Evolutionary conservation across 345 rosid genomes (phyloP).

Genomic region (Dovyalis caffra): DNA sequence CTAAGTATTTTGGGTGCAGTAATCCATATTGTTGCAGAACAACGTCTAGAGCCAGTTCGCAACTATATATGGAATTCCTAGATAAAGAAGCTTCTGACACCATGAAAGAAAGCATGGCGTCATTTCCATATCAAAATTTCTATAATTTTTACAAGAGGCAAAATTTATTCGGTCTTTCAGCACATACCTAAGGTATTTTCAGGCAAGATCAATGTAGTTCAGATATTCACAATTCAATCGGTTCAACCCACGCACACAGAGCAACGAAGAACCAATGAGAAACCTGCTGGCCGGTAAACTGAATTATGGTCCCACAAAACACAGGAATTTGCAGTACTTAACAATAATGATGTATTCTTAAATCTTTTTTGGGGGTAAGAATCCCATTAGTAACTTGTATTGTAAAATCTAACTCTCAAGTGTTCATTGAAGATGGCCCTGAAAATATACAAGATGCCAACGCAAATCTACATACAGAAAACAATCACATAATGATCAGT

Average conservation of each 20-base stretch:
- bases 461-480: background rate
- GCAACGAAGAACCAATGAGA: no score
- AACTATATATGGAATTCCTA: background rate
- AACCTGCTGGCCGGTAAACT: no score
- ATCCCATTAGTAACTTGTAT: background rate
- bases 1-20: background rate
- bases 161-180: no score
- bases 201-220: background rate
- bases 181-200: background rate
- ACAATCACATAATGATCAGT: background rate
- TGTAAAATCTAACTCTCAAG: background rate
- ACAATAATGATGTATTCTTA: background rate
- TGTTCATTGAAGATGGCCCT: background rate
- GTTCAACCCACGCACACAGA: background rate
- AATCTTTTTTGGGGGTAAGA: background rate
- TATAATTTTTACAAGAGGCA: background rate
- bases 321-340: background rate
- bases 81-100: background rate
- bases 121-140: background rate
- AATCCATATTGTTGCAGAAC: background rate
- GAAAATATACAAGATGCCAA: background rate
- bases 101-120: background rate
- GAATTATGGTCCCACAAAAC: no score
- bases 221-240: background rate
- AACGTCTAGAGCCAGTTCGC: background rate